Evolutionary conservation across 2,329 filamentous ascomycete species (phyloP), one percentile per base, ranked within the genome.

Genomic region (Trichoderma sp.): DNA sequence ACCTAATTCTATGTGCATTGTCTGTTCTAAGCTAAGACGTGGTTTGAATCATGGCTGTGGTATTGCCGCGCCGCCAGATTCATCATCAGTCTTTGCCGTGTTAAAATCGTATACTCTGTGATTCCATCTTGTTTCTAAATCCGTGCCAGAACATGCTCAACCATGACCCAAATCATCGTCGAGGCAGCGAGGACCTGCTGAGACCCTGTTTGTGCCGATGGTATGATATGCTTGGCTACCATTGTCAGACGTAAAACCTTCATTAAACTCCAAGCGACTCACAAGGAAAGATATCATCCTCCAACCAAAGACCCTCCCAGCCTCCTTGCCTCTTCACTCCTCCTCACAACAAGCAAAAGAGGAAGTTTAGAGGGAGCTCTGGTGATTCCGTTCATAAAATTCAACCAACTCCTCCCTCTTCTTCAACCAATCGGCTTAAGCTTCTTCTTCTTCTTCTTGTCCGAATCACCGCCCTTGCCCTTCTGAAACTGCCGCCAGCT

Each of bases 401-500:
- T 14, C 16, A 33, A 2, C 29, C 29, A 29, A 4, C 29, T 56
- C 24, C 45, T 11, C 16, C 62, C 24, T 50, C 45, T 18, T 31
- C 71, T 64, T 78, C 81, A 91, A 41, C 89, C 90, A 75, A 91
- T 90, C 1, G 89, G 89, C 87, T 91, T 91, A 71, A 91, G 85
- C 87, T 94, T 94, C 87, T 93, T 94, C 84, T 92, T 90, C 84
- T 91, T 92, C 85, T 91, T 92, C 84, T 89, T 89, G 56, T 84
- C 85, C 78, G 82, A 81, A 18, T 82, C 83, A 21, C 83, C 86
- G 60, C 86, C 87, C 84, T 89, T 91, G 77, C 90, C 90, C 86
- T 97, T 97, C 83, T 97, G 92, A 81, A 97, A 99, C 78, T 95
- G 91, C 75, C 97, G 91, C 97, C 97, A 99, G 84, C 93, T 98